These are phyloP conservation scores for Nicotiana paniculata DNA, from an alignment of 257 asterid species.

Conservation along the genomic window DNA sequence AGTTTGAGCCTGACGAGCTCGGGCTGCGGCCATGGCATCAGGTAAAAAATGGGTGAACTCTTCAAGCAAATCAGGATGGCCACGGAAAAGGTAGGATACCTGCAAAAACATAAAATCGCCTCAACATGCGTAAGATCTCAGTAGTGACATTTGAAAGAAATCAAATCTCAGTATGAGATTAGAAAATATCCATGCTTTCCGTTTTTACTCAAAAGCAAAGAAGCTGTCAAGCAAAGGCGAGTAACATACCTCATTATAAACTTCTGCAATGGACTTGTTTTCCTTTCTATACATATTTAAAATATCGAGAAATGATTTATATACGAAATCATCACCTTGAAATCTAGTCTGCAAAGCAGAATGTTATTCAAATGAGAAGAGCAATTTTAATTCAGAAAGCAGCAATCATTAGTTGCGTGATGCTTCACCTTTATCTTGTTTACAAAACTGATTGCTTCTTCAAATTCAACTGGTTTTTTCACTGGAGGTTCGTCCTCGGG, in stretches of 20 bases:
- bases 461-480: constrained; percentile 67
- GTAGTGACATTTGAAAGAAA: neutral
- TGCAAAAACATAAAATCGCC: constrained; percentile 23
- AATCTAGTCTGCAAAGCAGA: constrained; percentile 65
- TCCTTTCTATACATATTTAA: constrained; percentile 78
- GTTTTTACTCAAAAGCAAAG: neutral
- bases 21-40: constrained; percentile 53
- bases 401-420: neutral
- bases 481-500: constrained; percentile 55
- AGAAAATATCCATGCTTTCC: neutral
- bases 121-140: neutral
- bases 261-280: constrained; percentile 61
- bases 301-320: constrained; percentile 84
- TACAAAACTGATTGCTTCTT: constrained; percentile 80
- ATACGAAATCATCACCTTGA: constrained; percentile 78
- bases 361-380: constrained; percentile 23
- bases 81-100: constrained; percentile 81
- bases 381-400: neutral
- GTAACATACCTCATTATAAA: constrained; percentile 69
- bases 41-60: constrained; percentile 94
- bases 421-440: constrained; percentile 76
- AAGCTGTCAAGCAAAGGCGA: neutral
- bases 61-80: constrained; percentile 81
- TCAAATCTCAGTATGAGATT: neutral
- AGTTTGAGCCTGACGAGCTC: constrained; percentile 34